Base-by-base conservation (phyloP, 2,329 filamentous ascomycete genomes). In the Leptographium lundbergii region DNA sequence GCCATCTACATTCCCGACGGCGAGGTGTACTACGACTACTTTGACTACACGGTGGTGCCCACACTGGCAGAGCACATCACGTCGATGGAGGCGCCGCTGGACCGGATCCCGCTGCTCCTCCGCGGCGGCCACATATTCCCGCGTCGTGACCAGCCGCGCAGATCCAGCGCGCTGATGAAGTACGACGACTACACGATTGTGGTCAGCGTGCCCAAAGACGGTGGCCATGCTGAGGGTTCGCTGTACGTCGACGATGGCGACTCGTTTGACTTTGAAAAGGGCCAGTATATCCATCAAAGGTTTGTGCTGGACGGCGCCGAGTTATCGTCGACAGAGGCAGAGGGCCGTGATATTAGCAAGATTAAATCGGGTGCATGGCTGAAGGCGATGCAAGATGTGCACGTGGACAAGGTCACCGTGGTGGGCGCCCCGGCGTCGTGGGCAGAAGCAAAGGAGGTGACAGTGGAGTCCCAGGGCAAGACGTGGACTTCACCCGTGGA, bases 121-220 rank as follows among this genome's bases (percentile, higher is more conserved):
- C 90, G 88, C 65, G 92, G 90, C 54, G 94, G 94, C 1, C 89
- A 97, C 70, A 86, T 99, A 66, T 86, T 97, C 67, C 87, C 91
- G 2, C 88, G 94, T 60, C 89, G 92, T 64, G 94, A 99, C 67
- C 84, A 86, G 27, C 91, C 91, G 4, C 84, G 94, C 59, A 85
- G 92, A 61, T 95, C 90, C 60, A 88, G 84, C 60, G 85, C 88
- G 24, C 78, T 96, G 53, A 97, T 97, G 94, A 87, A 84, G 67
- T 95, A 85, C 72, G 94, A 99, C 70, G 91, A 95, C 48, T 96
- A 96, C 75, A 99, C 94, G 0, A 81, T 99, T 1, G 85, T 99
- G 2, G 78, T 97, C 2, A 81, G 82, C 0, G 76, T 95, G 19
- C 77, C 82, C 65, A 81, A 83, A 64, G 19, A 24, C 7, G 77